phyloP scores from a whole-genome alignment of 805 yeast species.

The Spathaspora boniae region DNA sequence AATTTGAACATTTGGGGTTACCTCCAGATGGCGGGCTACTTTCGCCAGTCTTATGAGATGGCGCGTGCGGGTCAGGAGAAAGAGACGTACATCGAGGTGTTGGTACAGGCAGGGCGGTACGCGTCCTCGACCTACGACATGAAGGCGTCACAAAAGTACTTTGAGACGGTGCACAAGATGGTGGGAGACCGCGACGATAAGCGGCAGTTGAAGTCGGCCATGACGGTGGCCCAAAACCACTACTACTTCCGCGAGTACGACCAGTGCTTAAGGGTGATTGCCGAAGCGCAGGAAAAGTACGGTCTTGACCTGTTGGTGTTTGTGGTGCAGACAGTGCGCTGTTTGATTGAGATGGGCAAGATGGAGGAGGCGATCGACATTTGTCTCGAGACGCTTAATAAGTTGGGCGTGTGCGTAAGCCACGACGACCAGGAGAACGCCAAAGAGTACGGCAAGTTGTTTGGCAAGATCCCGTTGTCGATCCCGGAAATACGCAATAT shows the following conservation, averaged over 20 bases:
- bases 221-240: slow-evolving; percentile 32
- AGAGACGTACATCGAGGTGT: slow-evolving; percentile 33
- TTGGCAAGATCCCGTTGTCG: slow-evolving; percentile 35
- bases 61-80: slow-evolving; percentile 31
- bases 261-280: slow-evolving; percentile 34
- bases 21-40: slow-evolving; percentile 38
- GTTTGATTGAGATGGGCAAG: slow-evolving; percentile 27
- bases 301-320: slow-evolving; percentile 34
- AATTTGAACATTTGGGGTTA: slow-evolving; percentile 19
- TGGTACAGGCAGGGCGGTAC: slow-evolving; percentile 41
- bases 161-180: slow-evolving; percentile 31
- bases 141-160: slow-evolving; percentile 37
- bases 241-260: slow-evolving; percentile 26
- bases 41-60: slow-evolving; percentile 32
- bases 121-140: slow-evolving; percentile 44
- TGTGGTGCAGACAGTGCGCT: slow-evolving; percentile 34
- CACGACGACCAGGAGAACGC: slow-evolving; percentile 22
- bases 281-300: slow-evolving; percentile 24
- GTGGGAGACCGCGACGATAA: slow-evolving; percentile 17
- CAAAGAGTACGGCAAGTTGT: slow-evolving; percentile 17
- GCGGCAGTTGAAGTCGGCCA: slow-evolving; percentile 19
- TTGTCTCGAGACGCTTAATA: slow-evolving; percentile 32
- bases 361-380: slow-evolving; percentile 29
- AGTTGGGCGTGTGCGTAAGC: slow-evolving; percentile 32
- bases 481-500: slow-evolving; percentile 35